Percentiles rank a stretch among this genome's conserved stretches.
Evolutionary conservation across 2,329 filamentous ascomycete genomes (phyloP).

Genomic region (Trichoderma harzianum): DNA sequence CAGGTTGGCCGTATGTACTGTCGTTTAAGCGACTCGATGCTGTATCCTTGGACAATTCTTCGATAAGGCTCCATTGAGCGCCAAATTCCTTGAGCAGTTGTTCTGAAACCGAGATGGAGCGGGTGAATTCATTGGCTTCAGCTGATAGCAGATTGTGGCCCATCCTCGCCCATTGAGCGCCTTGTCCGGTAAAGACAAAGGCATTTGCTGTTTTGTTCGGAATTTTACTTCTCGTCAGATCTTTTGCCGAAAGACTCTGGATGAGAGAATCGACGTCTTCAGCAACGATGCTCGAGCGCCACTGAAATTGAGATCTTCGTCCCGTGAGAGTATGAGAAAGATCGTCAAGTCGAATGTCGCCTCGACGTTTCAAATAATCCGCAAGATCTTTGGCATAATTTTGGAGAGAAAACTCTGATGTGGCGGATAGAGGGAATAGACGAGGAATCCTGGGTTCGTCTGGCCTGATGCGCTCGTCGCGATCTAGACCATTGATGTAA

Average conservation of each 20-base stretch:
- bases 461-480: not conserved
- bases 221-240: not conserved
- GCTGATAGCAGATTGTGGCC: not conserved
- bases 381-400: not conserved
- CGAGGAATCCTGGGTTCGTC: not conserved
- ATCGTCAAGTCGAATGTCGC: not conserved
- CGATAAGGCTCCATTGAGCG: not conserved
- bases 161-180: conserved; percentile 6
- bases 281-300: not conserved
- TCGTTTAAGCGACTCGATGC: conserved; percentile 11
- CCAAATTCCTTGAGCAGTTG: not conserved
- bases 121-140: not conserved
- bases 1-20: conserved; percentile 23
- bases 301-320: not conserved
- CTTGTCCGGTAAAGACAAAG: conserved; percentile 12
- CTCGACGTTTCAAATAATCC: not conserved
- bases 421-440: not conserved
- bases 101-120: not conserved
- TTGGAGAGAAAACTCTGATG: not conserved
- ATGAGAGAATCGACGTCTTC: not conserved
- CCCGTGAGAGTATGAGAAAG: not conserved
- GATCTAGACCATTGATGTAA: not conserved
- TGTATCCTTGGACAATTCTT: not conserved
- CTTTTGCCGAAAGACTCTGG: not conserved
- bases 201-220: not conserved